Conservation (phyloP, 202 grass and related monocot species). For the Digitaria exilis region DNA sequence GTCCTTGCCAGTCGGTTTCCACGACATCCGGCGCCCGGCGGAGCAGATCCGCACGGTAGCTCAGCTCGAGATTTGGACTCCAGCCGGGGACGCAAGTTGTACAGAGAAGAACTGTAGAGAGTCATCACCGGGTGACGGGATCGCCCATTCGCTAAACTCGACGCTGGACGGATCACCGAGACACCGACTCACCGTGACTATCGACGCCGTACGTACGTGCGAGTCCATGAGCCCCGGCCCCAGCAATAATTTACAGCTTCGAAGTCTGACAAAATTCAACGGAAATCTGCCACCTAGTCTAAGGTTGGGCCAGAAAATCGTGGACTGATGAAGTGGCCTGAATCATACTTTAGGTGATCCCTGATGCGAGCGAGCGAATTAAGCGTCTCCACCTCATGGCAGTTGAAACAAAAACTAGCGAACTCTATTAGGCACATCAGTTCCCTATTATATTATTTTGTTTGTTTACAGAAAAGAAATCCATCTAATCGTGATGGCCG, state of each 20-base stretch:
- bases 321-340: not conserved
- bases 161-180: too few relatives aligned
- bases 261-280: not conserved
- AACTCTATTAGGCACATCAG: not conserved
- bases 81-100: too few relatives aligned
- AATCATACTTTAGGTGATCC: not conserved
- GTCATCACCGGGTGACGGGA: not conserved
- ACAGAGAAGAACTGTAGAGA: too few relatives aligned
- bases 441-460: not conserved
- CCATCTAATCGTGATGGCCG: too few relatives aligned
- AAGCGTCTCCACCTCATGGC: not conserved
- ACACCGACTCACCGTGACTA: not conserved
- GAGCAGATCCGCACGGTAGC: not conserved
- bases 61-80: not conserved
- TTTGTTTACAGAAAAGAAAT: too few relatives aligned
- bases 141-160: not conserved
- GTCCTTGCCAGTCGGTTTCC: not conserved
- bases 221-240: not conserved
- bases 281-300: slow-evolving; percentile 5
- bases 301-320: not conserved
- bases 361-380: not conserved
- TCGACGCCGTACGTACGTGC: not conserved
- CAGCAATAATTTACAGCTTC: not conserved
- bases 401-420: not conserved
- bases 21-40: not conserved